phyloP scores from a whole-genome alignment of 2,329 filamentous ascomycete genomes.

The Nectriaceae sp. region DNA sequence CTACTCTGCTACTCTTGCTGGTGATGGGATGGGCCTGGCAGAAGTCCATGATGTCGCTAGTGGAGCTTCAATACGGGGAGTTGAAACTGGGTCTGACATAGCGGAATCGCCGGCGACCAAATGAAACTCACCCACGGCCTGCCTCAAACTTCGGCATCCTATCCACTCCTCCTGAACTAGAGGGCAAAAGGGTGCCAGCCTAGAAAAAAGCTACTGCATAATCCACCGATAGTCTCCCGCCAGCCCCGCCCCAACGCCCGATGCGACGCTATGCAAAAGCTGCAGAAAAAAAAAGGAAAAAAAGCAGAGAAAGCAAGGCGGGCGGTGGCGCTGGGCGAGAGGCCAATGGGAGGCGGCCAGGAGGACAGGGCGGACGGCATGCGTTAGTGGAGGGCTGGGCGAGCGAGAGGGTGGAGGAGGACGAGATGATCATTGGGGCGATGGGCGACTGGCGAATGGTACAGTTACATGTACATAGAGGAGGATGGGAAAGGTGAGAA shows the following conservation, averaged over 20 bases:
- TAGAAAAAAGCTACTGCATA: background rate
- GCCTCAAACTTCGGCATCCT: too few relatives aligned
- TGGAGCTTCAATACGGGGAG: too few relatives aligned
- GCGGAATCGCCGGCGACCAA: too few relatives aligned
- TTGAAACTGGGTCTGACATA: too few relatives aligned
- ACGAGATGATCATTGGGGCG: conserved; percentile 25
- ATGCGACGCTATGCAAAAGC: background rate
- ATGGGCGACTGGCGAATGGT: conserved; percentile 10
- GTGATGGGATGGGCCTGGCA: too few relatives aligned
- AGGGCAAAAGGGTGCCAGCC: too few relatives aligned
- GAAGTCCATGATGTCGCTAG: too few relatives aligned
- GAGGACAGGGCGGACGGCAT: conserved; percentile 29
- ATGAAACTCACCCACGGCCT: too few relatives aligned
- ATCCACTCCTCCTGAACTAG: too few relatives aligned
- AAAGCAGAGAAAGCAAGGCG: conserved; percentile 8
- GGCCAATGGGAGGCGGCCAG: background rate
- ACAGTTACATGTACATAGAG: background rate
- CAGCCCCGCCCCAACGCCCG: too few relatives aligned
- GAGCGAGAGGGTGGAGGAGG: background rate
- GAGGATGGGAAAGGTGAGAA: conserved; percentile 8
- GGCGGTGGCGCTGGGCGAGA: too few relatives aligned
- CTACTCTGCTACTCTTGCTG: too few relatives aligned
- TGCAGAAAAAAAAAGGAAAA: conserved; percentile 8
- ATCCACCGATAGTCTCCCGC: background rate
- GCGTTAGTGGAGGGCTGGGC: conserved; percentile 25